A percentile compares a stretch with the other conserved stretches of the same genome.
phyloP scores from a whole-genome alignment of 2,329 filamentous ascomycete species.

The Pseudogymnoascus sp. region DNA sequence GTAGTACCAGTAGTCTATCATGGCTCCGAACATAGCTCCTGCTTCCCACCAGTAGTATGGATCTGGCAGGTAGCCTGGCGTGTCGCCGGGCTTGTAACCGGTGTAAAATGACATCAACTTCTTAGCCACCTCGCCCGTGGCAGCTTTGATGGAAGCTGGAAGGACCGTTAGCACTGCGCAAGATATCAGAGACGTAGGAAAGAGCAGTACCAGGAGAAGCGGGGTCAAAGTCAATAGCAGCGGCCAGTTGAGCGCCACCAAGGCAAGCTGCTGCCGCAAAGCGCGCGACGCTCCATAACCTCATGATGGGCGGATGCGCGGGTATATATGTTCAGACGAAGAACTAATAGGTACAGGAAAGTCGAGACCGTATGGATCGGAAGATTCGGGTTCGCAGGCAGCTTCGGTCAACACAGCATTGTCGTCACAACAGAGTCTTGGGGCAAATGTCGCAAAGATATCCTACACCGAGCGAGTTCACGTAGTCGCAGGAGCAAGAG shows the following conservation, averaged over 20 bases:
- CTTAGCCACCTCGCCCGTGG: background rate
- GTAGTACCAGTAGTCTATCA: slow-evolving; percentile 52
- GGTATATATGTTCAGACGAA: background rate
- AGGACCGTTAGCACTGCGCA: background rate
- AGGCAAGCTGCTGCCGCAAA: background rate
- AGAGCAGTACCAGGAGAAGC: background rate
- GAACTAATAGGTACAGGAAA: background rate
- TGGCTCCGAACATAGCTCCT: slow-evolving; percentile 46
- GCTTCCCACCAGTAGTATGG: slow-evolving; percentile 51
- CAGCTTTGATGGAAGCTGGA: background rate
- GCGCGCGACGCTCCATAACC: background rate
- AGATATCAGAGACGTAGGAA: background rate
- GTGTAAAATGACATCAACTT: slow-evolving; percentile 29
- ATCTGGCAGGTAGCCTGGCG: slow-evolving; percentile 40
- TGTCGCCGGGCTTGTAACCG: slow-evolving; percentile 41
- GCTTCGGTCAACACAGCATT: background rate
- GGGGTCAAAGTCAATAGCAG: background rate
- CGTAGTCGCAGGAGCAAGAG: background rate
- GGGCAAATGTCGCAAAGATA: background rate
- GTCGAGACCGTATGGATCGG: background rate
- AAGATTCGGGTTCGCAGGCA: background rate
- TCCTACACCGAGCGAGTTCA: background rate
- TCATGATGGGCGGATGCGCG: slow-evolving; percentile 1
- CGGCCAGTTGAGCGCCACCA: background rate
- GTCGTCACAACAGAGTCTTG: background rate